These are phyloP conservation scores for Pezicula neosporulosa DNA, from an alignment of 2,329 filamentous ascomycete species.

Conservation along the genomic window DNA sequence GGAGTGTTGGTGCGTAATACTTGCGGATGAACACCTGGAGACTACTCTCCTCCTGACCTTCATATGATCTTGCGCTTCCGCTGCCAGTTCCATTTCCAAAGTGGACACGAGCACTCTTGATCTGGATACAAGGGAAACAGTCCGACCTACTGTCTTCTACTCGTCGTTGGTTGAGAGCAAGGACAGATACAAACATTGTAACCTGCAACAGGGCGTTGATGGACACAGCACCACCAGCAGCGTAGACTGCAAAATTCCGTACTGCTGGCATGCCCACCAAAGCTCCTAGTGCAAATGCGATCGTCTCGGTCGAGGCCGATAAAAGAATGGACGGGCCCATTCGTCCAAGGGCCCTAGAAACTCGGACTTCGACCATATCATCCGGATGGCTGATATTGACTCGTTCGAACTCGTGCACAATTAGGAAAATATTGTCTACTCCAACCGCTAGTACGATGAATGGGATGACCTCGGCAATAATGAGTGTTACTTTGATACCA, in stretches of 20 bases:
- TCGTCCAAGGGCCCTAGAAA: constrained; percentile 84
- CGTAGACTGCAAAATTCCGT: constrained; percentile 94
- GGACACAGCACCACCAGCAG: constrained; percentile 90
- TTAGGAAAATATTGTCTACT: constrained; percentile 98
- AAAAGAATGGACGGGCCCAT: constrained; percentile 97
- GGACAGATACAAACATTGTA: constrained; percentile 92
- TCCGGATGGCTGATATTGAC: constrained; percentile 92
- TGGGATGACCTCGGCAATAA: constrained; percentile 97
- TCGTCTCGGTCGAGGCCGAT: constrained; percentile 90
- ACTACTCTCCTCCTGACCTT: constrained; percentile 74
- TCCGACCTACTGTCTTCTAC: constrained; percentile 88
- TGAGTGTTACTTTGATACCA: constrained; percentile 91
- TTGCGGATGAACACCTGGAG: constrained; percentile 89
- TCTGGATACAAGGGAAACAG: constrained; percentile 84
- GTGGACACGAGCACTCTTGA: constrained; percentile 70
- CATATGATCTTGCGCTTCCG: constrained; percentile 28
- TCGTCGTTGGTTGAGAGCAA: constrained; percentile 85
- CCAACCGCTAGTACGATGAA: constrained; percentile 95
- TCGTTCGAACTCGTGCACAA: constrained; percentile 96
- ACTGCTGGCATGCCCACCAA: constrained; percentile 98
- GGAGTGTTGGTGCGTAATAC: constrained; percentile 76
- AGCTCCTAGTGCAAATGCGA: constrained; percentile 87
- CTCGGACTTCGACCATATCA: constrained; percentile 78
- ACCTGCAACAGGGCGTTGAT: constrained; percentile 97
- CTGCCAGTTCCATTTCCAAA: constrained; percentile 60